phyloP scores from a whole-genome alignment of 2,329 filamentous ascomycete species.

The Alternaria sp. region DNA sequence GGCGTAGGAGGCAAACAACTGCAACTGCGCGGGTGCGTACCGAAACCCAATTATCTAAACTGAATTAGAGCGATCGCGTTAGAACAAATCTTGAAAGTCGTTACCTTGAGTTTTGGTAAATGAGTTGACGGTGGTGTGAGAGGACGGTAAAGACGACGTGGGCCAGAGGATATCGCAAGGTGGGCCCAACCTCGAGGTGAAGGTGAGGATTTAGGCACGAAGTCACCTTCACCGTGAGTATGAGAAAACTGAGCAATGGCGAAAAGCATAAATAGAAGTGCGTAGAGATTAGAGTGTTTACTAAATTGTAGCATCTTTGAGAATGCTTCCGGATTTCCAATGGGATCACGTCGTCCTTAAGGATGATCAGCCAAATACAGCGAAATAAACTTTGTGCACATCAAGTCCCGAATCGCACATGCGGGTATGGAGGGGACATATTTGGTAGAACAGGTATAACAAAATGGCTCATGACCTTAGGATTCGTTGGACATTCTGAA shows the following conservation, averaged over 20 bases:
- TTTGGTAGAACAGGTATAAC: background rate
- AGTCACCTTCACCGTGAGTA: slow-evolving; percentile 6
- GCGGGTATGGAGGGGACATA: background rate
- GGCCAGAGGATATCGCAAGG: background rate
- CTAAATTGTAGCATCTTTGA: background rate
- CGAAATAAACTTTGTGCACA: background rate
- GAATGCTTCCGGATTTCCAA: background rate
- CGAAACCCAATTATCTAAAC: background rate
- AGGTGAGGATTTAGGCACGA: background rate
- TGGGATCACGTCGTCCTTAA: background rate
- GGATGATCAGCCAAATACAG: background rate
- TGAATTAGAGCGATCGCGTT: background rate
- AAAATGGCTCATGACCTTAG: background rate
- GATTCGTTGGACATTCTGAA: background rate
- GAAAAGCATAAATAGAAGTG: background rate
- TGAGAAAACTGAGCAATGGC: background rate
- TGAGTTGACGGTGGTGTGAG: background rate
- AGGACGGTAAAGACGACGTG: background rate
- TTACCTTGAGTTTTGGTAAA: background rate
- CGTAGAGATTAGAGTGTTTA: background rate
- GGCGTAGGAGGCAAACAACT: background rate
- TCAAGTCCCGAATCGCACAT: too few relatives aligned
- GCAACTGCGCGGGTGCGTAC: background rate
- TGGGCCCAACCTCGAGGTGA: background rate
- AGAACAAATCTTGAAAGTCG: background rate